phyloP scores from a whole-genome alignment of 306 rosid species.

The Prunus davidiana region DNA sequence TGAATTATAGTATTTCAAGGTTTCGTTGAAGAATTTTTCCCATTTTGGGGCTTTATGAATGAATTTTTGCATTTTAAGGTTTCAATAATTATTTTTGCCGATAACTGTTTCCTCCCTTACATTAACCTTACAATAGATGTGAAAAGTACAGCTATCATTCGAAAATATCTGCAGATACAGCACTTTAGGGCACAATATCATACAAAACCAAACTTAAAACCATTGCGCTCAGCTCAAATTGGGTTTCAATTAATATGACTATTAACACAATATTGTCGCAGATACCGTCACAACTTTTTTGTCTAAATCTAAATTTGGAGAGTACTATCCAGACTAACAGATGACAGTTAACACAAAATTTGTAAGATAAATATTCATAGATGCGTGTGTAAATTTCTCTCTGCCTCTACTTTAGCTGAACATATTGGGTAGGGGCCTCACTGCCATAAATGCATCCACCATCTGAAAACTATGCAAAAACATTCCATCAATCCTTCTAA shows the following conservation, averaged over 20 bases:
- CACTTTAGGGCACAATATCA: not conserved
- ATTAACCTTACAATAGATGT: not conserved
- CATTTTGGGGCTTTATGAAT: no score
- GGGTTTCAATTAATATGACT: not conserved
- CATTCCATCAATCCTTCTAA: not conserved
- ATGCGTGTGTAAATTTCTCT: not conserved
- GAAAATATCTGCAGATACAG: not conserved
- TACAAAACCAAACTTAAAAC: not conserved
- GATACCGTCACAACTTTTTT: not conserved
- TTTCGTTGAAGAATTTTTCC: no score
- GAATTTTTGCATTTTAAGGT: no score
- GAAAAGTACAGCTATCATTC: not conserved
- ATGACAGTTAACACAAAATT: not conserved
- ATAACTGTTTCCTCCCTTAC: not conserved
- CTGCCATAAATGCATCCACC: conserved; percentile 94
- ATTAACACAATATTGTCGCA: not conserved
- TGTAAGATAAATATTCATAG: not conserved
- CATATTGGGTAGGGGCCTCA: conserved; percentile 79
- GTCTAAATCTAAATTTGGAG: not conserved
- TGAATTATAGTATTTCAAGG: no score
- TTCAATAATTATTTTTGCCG: no score
- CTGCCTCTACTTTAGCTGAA: conserved; percentile 37
- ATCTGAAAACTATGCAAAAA: conserved; percentile 39
- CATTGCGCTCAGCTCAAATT: not conserved
- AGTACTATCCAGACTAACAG: not conserved